Evolutionary conservation across 306 rosid genomes (phyloP).

Genomic region (Trichosanthes cucumerina): DNA sequence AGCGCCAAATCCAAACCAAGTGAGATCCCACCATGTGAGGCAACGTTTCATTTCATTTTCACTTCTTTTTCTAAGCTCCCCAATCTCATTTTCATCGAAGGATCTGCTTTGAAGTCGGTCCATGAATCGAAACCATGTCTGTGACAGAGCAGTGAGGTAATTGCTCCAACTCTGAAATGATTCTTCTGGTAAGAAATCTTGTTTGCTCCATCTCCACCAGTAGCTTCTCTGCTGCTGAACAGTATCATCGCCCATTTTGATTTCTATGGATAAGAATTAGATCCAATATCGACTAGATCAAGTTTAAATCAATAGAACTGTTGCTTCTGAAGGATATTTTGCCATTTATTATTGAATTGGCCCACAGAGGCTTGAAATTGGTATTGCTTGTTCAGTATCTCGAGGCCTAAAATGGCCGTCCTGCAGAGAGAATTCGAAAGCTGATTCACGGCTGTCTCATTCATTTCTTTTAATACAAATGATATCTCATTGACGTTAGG

Average conservation of each 20-base stretch:
- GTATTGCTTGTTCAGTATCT: not conserved
- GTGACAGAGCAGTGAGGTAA: constrained; percentile 41
- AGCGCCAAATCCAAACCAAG: constrained; percentile 74
- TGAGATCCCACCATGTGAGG: constrained; percentile 69
- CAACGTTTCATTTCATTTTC: constrained; percentile 41
- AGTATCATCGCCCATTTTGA: constrained; percentile 12
- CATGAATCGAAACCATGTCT: constrained; percentile 42
- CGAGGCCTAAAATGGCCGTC: not conserved
- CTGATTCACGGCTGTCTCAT: not conserved
- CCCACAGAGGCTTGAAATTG: not conserved
- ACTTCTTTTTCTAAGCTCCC: constrained; percentile 34
- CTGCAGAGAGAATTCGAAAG: not conserved
- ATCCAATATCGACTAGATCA: not conserved
- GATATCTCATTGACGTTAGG: not conserved
- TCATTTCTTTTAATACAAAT: not conserved
- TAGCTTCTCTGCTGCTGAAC: constrained; percentile 32
- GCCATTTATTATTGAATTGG: not conserved
- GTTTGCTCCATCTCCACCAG: constrained; percentile 74
- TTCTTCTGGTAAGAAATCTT: constrained; percentile 71
- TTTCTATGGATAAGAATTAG: not conserved
- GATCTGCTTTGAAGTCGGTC: constrained; percentile 55
- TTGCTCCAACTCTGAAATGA: constrained; percentile 61
- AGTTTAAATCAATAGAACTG: not conserved
- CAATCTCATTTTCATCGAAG: constrained; percentile 38
- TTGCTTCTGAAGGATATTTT: not conserved